phyloP scores from a whole-genome alignment of 2,329 filamentous ascomycete species.

The Myriosclerotinia duriaeana region DNA sequence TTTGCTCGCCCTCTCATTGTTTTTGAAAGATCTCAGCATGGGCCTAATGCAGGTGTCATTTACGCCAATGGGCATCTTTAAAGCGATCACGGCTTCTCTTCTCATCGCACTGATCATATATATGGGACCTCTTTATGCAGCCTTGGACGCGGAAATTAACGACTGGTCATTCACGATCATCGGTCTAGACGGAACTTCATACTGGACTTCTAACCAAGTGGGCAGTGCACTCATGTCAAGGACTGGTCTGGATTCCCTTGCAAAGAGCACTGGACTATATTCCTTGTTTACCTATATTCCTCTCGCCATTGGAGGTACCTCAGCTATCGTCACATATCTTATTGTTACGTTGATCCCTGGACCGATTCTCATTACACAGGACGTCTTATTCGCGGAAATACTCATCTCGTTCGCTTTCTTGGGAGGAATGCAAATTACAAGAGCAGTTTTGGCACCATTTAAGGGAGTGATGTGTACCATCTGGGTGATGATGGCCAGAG shows the following conservation, averaged over 20 bases:
- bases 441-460: constrained; percentile 13
- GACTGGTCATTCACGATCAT: constrained; percentile 9
- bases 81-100: neutral
- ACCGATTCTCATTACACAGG: neutral
- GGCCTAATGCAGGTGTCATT: neutral
- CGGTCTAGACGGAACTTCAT: neutral
- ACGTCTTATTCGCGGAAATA: neutral
- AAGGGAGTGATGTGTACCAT: constrained; percentile 12
- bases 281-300: constrained; percentile 2
- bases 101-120: neutral
- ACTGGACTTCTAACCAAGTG: neutral
- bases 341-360: neutral
- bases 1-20: neutral
- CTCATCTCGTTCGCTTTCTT: constrained; percentile 4
- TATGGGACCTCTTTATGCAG: neutral
- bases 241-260: neutral
- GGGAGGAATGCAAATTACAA: constrained; percentile 10
- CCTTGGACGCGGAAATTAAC: neutral
- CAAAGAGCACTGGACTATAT: neutral
- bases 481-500: constrained; percentile 15
- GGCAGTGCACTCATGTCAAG: neutral
- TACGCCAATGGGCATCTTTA: neutral
- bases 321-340: neutral
- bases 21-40: neutral
- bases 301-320: neutral